Evolutionary conservation across 805 yeast genomes (phyloP), one percentile per base, ranked within the genome.

Genomic region (Komagataella mondaviorum): DNA sequence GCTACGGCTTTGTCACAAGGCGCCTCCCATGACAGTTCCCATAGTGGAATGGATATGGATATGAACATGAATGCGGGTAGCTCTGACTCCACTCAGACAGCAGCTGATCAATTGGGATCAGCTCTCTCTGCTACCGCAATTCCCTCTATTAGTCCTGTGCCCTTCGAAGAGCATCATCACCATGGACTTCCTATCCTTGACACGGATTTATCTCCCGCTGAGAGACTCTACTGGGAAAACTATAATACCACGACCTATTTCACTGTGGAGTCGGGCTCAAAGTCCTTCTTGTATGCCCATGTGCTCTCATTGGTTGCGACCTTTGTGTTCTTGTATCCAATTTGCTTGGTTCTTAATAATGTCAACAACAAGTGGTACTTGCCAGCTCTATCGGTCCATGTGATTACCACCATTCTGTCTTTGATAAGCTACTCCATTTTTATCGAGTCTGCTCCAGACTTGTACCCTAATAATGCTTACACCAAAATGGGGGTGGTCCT

Each of bases 401-500:
- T 77, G 5, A 61, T 62, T 0, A 56, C 75, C 4, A 64, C 76
- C 4, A 46, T 79, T 3, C 59, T 75, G 0, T 79, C 93, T 1
- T 64, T 85, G 51, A 55, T 80, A 14, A 65, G 75, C 17, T 77
- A 81, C 58, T 73, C 77, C 49, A 66, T 82, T 7, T 88, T 82
- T 60, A 75, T 78, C 45, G 63, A 70, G 4, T 70, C 83, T 16
- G 82, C 81, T 22, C 84, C 86, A 0, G 71, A 75, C 51, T 69
- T 88, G 58, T 91, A 88, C 63, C 96, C 96, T 1, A 71, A 75
- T 45, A 87, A 87, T 61, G 83, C 85, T 0, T 89, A 89, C 65
- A 67, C 77, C 12, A 76, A 73, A 59, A 80, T 86, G 79, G 75
- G 85, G 22, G 69, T 76, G 60, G 75, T 85, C 8, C 65, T 88